Base-by-base conservation (phyloP, 129 eudicot genomes). In the Deinandra increscens region DNA sequence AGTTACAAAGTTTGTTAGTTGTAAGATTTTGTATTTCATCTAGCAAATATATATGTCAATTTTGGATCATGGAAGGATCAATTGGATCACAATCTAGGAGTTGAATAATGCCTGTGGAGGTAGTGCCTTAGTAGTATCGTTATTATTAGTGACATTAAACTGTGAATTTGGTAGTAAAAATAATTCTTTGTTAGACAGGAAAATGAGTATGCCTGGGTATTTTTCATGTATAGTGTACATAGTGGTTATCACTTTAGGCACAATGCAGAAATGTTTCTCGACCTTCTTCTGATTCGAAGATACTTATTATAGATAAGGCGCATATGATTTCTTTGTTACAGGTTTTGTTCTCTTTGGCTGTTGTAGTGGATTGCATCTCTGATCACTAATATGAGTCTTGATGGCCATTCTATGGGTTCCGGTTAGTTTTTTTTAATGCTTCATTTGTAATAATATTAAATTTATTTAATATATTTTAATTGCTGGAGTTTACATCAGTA, bases 341-440 rank as follows among this genome's bases (percentile, higher is more conserved):
- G 86, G 66, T 31, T 66, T 61, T 42, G 22, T 70, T 31, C 20
- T 65, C 9, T 46, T 31, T 43, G 34, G 42, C 62, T 73, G 70
- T 19, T 48, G 78, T 37, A 29, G 42, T 45, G 14, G 54, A 51
- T 37, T 55, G 72, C 37, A 64, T 78, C 58, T 69, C 73, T 56
- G 26, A 53, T 68, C 38, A 71, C 26, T 36, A 82, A 75, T 51
- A 89, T 89, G 94, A 89, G 88, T 78, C 75, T 82, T 44, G 51
- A 75, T 45, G 93, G 90, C 76, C 69, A 89, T 70, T 83, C 91
- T 34, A 39, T 79, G 51, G 81, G 84, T 86, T 83, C 88, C 10
- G 91, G 96, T 85, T 82, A 81, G 92, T 81, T 39, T 71, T 12
- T 15, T 58, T 75, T 26, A 29, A 29, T 44, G 45, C 33, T 48